A percentile compares a stretch with the other conserved stretches of the same genome.
Conservation (phyloP, 192 early-diverging fungal genomes). For the Mortierella alpina region DNA sequence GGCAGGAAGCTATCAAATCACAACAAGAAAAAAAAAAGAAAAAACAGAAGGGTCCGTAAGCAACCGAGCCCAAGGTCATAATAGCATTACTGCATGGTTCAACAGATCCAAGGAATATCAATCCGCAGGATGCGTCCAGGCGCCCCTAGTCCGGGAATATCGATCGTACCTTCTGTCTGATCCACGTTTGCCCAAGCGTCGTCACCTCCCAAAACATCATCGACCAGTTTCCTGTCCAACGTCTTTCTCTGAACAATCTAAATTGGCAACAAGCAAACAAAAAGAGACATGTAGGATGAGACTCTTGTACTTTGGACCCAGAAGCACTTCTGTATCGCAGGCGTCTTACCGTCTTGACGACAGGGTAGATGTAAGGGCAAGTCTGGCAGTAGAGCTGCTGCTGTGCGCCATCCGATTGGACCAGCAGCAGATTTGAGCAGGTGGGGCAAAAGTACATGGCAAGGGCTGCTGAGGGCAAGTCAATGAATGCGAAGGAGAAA, state of each 20-base stretch:
- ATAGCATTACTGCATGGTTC: not conserved
- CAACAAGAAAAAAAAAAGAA: not conserved
- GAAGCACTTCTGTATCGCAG: no score
- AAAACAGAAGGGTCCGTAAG: not conserved
- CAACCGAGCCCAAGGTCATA: not conserved
- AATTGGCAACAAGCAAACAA: not conserved
- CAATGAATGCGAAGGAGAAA: not conserved
- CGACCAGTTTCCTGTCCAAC: constrained; percentile 86
- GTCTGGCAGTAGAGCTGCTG: constrained; percentile 84
- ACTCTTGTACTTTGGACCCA: no score
- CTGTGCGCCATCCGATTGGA: constrained; percentile 69
- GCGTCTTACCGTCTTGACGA: constrained; percentile 64
- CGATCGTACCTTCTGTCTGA: constrained; percentile 65
- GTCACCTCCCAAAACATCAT: constrained; percentile 93
- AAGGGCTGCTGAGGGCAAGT: not conserved
- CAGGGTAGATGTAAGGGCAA: constrained; percentile 87
- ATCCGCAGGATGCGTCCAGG: no score
- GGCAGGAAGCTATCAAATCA: constrained; percentile 61
- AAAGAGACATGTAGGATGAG: no score
- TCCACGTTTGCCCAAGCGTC: constrained; percentile 91
- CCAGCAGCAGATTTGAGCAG: constrained; percentile 87
- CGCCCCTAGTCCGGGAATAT: not conserved
- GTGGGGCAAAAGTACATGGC: constrained; percentile 90
- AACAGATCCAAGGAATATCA: no score
- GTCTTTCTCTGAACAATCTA: constrained; percentile 70